Conservation (phyloP, 2,329 filamentous ascomycete genomes). For the Bertia moriformis region DNA sequence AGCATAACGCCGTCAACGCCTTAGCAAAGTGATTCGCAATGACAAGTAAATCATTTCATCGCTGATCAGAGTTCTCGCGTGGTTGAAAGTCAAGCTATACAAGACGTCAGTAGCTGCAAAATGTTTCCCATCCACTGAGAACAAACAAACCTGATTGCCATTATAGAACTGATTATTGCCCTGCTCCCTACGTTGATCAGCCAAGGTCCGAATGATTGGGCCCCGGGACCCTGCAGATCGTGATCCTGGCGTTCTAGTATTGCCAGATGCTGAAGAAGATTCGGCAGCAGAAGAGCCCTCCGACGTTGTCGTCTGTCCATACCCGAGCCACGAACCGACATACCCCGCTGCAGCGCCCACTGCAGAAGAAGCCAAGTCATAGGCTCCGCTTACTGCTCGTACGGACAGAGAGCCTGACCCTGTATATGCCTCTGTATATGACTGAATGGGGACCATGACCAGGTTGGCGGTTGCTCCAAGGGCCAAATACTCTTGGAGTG, state of each 20-base stretch:
- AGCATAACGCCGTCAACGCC: too few species aligned
- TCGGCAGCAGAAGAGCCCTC: slow-evolving; percentile 1
- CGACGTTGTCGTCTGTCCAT: slow-evolving; percentile 10
- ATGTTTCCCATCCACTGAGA: background rate
- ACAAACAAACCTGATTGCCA: slow-evolving; percentile 62
- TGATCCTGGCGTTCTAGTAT: too few species aligned
- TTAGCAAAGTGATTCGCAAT: too few species aligned
- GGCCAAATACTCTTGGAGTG: slow-evolving; percentile 49
- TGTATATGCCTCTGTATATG: slow-evolving; percentile 34
- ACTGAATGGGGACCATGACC: slow-evolving; percentile 59
- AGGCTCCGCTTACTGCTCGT: slow-evolving; percentile 16
- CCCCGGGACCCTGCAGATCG: slow-evolving; percentile 5
- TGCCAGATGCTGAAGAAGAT: background rate
- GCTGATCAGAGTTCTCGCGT: too few species aligned
- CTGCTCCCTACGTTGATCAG: slow-evolving; percentile 35
- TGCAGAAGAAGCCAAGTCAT: slow-evolving; percentile 20
- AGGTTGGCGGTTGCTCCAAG: slow-evolving; percentile 69
- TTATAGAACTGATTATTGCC: slow-evolving; percentile 69
- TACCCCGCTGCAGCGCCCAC: slow-evolving; percentile 23
- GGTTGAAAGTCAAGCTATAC: too few species aligned
- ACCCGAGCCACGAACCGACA: slow-evolving; percentile 25
- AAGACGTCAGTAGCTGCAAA: too few species aligned
- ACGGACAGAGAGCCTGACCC: slow-evolving; percentile 11
- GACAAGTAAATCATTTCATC: too few species aligned
- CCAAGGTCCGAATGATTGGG: slow-evolving; percentile 29